Evolutionary conservation across 257 asterid genomes (phyloP).

Genomic region (Paulownia fortunei): DNA sequence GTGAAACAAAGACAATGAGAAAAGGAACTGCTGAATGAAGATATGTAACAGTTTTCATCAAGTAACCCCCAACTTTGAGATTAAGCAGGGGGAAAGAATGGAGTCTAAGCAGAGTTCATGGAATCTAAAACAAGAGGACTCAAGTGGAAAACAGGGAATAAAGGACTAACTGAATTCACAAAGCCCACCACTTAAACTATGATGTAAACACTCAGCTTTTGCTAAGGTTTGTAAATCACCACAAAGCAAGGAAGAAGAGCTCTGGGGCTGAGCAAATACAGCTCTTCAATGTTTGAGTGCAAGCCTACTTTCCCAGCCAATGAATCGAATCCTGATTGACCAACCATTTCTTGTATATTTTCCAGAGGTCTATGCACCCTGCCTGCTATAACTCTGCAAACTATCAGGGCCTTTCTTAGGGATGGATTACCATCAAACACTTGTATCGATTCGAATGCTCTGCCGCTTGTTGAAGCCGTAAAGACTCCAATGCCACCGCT

Average conservation of each 20-base stretch:
- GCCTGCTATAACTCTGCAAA: conserved; percentile 95
- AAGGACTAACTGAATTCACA: not conserved
- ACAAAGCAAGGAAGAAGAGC: conserved; percentile 98
- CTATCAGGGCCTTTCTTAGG: conserved; percentile 65
- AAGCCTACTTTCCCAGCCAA: conserved; percentile 86
- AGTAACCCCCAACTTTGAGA: conserved; percentile 4
- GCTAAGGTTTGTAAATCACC: conserved; percentile 63
- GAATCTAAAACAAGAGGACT: not conserved
- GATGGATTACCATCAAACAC: conserved; percentile 19
- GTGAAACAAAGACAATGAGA: not conserved
- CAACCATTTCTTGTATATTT: conserved; percentile 65
- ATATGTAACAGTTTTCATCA: not conserved
- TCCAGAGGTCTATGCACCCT: conserved; percentile 91
- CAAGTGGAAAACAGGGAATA: conserved; percentile 14
- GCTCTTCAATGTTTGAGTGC: conserved; percentile 80
- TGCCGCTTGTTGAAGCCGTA: conserved; percentile 83
- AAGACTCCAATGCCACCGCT: conserved; percentile 68
- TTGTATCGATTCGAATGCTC: conserved; percentile 72
- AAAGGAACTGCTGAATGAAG: not conserved
- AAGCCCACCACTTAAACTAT: not conserved
- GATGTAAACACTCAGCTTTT: no score
- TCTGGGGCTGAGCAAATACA: conserved; percentile 75
- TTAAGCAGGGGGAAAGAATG: not conserved
- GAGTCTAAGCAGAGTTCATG: not conserved
- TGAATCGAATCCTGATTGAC: conserved; percentile 87